These are phyloP conservation scores for Coffea eugenioides DNA, from an alignment of 257 asterid genomes.

Conservation along the genomic window DNA sequence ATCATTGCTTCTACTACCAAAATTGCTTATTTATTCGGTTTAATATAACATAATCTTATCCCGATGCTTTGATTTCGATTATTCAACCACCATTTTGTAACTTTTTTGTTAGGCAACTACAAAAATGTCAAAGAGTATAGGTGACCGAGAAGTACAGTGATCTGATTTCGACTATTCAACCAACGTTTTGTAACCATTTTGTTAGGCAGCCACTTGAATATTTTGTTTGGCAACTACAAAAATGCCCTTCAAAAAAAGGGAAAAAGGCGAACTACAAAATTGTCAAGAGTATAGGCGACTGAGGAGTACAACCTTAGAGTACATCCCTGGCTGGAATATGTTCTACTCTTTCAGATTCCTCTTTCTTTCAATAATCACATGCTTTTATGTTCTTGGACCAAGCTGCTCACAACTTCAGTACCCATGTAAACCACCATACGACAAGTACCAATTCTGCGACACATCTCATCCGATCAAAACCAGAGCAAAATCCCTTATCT, in stretches of 20 bases:
- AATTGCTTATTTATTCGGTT: not conserved
- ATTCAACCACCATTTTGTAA: not conserved
- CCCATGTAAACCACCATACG: slow-evolving; percentile 60
- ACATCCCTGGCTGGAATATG: not conserved
- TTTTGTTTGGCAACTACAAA: too few relatives aligned
- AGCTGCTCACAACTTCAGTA: slow-evolving; percentile 14
- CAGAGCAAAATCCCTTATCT: slow-evolving; percentile 61
- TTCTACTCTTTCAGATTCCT: not conserved
- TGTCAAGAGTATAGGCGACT: not conserved
- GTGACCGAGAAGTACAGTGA: too few relatives aligned
- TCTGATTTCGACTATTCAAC: not conserved
- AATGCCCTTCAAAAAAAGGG: too few relatives aligned
- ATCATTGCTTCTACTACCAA: too few relatives aligned
- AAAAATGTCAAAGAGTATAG: too few relatives aligned
- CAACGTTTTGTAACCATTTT: not conserved
- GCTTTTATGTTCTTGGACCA: not conserved
- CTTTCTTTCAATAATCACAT: not conserved
- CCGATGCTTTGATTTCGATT: not conserved
- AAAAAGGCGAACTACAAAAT: too few relatives aligned
- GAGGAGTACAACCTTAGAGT: not conserved
- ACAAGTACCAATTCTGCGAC: slow-evolving; percentile 63
- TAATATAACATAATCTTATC: too few relatives aligned
- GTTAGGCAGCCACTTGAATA: too few relatives aligned
- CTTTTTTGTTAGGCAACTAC: too few relatives aligned
- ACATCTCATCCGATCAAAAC: slow-evolving; percentile 40